These are phyloP conservation scores for Ambispora gerdemannii DNA, from an alignment of 192 early-diverging fungal species.

Conservation along the genomic window DNA sequence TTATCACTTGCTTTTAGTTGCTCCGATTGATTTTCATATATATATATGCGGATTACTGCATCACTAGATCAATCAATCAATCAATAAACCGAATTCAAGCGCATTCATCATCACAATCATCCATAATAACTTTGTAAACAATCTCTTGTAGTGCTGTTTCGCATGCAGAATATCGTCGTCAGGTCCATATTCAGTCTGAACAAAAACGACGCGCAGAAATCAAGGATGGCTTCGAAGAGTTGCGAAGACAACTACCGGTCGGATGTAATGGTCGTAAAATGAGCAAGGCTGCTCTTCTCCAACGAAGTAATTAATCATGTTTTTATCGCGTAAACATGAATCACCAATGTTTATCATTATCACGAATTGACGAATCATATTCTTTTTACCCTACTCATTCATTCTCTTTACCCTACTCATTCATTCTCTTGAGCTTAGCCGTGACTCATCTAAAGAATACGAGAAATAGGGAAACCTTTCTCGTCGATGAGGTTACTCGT, in stretches of 20 bases:
- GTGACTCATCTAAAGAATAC: conserved; percentile 24
- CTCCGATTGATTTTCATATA: not conserved
- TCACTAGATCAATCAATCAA: no score
- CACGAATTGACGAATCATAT: no score
- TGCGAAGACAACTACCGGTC: conserved; percentile 42
- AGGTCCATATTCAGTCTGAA: conserved; percentile 49
- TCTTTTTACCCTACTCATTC: not conserved
- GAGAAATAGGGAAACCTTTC: conserved; percentile 15
- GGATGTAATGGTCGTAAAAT: conserved; percentile 42
- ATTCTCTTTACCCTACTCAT: not conserved
- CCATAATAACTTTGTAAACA: no score
- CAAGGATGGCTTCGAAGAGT: conserved; percentile 49
- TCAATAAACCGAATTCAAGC: no score
- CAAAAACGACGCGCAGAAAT: conserved; percentile 49
- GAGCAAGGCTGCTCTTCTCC: conserved; percentile 44
- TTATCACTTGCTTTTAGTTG: not conserved
- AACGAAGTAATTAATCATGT: conserved; percentile 36
- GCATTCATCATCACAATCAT: no score
- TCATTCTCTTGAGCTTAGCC: no score
- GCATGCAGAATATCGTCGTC: conserved; percentile 43
- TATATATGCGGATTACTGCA: no score
- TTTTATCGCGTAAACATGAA: not conserved
- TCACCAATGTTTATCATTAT: no score
- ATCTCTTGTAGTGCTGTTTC: conserved; percentile 21
- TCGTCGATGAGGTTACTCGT: conserved; percentile 29